phyloP scores from a whole-genome alignment of 2,329 filamentous ascomycete genomes.

The Aspergillus nomiae region DNA sequence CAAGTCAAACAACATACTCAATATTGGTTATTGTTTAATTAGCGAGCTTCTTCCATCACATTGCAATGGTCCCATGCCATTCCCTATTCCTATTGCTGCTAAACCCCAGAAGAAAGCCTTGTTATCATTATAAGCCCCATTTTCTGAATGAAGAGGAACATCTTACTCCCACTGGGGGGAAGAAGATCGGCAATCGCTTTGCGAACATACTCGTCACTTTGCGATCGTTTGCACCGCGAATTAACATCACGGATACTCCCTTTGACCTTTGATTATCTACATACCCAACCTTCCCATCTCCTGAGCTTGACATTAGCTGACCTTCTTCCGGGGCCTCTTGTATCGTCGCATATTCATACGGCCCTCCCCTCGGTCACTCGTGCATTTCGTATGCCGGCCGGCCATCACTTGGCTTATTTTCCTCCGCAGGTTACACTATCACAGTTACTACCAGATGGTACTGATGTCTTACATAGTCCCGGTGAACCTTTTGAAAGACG shows the following conservation, averaged over 20 bases:
- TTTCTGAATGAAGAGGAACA: neutral
- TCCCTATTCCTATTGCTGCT: neutral
- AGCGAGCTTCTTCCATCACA: too few relatives aligned
- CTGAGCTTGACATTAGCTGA: constrained; percentile 64
- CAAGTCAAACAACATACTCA: constrained; percentile 23
- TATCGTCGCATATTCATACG: constrained; percentile 28
- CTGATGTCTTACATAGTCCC: constrained; percentile 77
- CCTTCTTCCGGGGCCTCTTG: constrained; percentile 47
- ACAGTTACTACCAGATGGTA: constrained; percentile 75
- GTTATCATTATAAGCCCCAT: too few relatives aligned
- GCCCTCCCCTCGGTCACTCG: constrained; percentile 37
- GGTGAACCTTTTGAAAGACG: constrained; percentile 71
- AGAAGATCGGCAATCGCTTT: constrained; percentile 1
- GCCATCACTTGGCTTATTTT: constrained; percentile 87
- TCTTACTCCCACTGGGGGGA: constrained; percentile 8
- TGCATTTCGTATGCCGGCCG: constrained; percentile 41
- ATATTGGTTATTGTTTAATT: too few relatives aligned
- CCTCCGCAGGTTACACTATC: constrained; percentile 66
- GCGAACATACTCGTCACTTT: constrained; percentile 35
- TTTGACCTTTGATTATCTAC: constrained; percentile 58
- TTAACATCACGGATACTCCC: constrained; percentile 54
- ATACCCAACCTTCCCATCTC: constrained; percentile 65
- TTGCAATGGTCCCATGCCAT: neutral
- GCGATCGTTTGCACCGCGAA: constrained; percentile 42
- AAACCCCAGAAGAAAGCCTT: neutral